Evolutionary conservation across 2,329 filamentous ascomycete genomes (phyloP), one percentile per base, ranked within the genome.

Genomic region (Alternaria sp.): DNA sequence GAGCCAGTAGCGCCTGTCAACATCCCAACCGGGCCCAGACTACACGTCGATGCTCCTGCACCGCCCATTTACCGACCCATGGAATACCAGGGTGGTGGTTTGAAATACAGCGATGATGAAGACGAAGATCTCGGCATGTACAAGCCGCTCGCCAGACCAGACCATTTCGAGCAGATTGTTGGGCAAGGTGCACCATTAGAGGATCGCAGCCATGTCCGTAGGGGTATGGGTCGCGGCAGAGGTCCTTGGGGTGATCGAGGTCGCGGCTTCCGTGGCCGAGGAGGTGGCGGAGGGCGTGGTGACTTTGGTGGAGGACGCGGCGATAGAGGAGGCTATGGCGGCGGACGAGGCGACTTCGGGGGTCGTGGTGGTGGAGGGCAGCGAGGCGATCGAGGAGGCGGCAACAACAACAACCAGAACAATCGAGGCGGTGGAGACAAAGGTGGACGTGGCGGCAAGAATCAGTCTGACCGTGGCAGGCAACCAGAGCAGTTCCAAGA

Each of bases 51-150:
- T 23, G 65, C 66, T n/a, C 66, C 71, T 3, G 61, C 65, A 30
- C 61, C 61, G 4, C 61, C 61, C 45, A 60, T 63, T 37, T 69
- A 70, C 63, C 67, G 71, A 9, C 66, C 75, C 10, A 69, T 64
- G 30, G 69, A 75, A 30, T 78, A 78, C 25, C 75, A 76, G 59
- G 74, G 75, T 8, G 78, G 76, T 15, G 77, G 75, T 25, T 70
- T 82, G 45, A 81, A 78, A 65, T 85, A 85, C 66, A 77, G 77
- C 55, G 81, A 83, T 41, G 80, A 82, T 28, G 80, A 82, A 23
- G 80, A 82, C 46, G 80, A 82, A 23, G 78, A 79, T 21, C 70
- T 77, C 7, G 82, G 82, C 45, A 83, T 83, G 77, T 85, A 85
- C 71, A 83, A 77, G 37, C 83, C 83, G 7, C 76, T 85, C 20